phyloP scores from a whole-genome alignment of 192 early-diverging fungal genomes.

The Martensiomyces pterosporus region DNA sequence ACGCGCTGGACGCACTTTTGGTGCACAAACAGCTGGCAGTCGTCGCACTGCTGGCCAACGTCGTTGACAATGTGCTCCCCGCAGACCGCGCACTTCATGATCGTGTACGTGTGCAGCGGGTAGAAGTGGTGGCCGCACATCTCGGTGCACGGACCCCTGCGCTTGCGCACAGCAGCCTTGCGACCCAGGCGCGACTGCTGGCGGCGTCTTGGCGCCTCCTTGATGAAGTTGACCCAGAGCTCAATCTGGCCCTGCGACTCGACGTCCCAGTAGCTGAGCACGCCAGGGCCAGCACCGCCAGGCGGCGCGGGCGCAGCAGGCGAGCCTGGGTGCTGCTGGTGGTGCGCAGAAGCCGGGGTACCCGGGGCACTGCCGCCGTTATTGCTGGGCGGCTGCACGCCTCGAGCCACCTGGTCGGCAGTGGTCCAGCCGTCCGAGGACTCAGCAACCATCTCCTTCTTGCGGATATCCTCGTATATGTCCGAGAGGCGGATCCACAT shows the following conservation, averaged over 20 bases:
- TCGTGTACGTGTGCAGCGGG: constrained; percentile 86
- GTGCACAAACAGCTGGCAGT: constrained; percentile 93
- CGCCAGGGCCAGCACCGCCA: constrained; percentile 21
- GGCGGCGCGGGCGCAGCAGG: not conserved
- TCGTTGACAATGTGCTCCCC: constrained; percentile 89
- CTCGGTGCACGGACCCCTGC: constrained; percentile 78
- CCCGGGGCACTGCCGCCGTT: constrained; percentile 1
- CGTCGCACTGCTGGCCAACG: constrained; percentile 90
- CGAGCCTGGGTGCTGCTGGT: constrained; percentile 4
- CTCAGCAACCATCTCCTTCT: constrained; percentile 59
- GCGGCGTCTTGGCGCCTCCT: constrained; percentile 40
- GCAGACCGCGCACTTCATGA: constrained; percentile 97
- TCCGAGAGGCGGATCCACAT: constrained; percentile 94
- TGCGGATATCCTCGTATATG: constrained; percentile 80
- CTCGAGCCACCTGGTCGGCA: constrained; percentile 42
- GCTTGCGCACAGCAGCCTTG: constrained; percentile 70
- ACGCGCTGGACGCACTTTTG: constrained; percentile 82
- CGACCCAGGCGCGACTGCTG: constrained; percentile 60
- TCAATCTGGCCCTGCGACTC: constrained; percentile 90
- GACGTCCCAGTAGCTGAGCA: constrained; percentile 64
- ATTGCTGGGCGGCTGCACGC: constrained; percentile 1
- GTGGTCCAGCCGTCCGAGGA: constrained; percentile 54
- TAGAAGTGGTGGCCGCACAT: constrained; percentile 95
- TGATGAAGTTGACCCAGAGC: constrained; percentile 83
- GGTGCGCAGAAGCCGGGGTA: not conserved